phyloP scores from a whole-genome alignment of 1,284 basidiomycete species.

The Malassezia slooffiae region DNA sequence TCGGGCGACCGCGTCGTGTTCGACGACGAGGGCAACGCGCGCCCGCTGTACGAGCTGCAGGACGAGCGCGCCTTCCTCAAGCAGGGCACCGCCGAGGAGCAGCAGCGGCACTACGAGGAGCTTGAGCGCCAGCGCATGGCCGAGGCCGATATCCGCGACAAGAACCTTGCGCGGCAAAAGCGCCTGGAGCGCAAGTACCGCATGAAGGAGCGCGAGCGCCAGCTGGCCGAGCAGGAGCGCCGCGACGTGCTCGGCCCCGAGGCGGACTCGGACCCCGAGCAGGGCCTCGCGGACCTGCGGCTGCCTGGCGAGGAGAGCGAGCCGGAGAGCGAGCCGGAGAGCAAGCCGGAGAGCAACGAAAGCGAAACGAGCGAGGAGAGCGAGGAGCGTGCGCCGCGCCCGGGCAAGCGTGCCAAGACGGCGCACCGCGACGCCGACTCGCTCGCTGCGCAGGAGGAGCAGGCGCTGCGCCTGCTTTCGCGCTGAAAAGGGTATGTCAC shows the following conservation, averaged over 20 bases:
- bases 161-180: conserved; percentile 38
- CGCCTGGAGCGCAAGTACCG: conserved; percentile 54
- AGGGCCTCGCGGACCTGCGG: conserved; percentile 32
- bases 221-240: conserved; percentile 42
- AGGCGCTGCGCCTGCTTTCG: conserved; percentile 26
- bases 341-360: conserved; percentile 19
- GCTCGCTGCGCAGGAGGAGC: conserved; percentile 10
- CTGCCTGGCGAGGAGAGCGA: conserved; percentile 49
- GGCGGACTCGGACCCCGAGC: conserved; percentile 19
- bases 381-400: conserved; percentile 8
- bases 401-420: neutral
- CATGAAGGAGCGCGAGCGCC: conserved; percentile 71
- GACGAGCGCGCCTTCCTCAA: conserved; percentile 60
- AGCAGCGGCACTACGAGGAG: conserved; percentile 58
- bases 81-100: conserved; percentile 62
- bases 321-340: conserved; percentile 21
- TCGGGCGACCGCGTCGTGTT: conserved; percentile 65
- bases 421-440: neutral
- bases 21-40: conserved; percentile 55
- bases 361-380: conserved; percentile 23
- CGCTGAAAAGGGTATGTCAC: conserved; percentile 5
- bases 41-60: conserved; percentile 59
- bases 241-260: conserved; percentile 22
- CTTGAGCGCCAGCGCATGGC: conserved; percentile 75
- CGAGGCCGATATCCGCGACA: conserved; percentile 54